Evolutionary conservation across 192 early-diverging fungal species (phyloP).

Genomic region (Entomortierella beljakovae): DNA sequence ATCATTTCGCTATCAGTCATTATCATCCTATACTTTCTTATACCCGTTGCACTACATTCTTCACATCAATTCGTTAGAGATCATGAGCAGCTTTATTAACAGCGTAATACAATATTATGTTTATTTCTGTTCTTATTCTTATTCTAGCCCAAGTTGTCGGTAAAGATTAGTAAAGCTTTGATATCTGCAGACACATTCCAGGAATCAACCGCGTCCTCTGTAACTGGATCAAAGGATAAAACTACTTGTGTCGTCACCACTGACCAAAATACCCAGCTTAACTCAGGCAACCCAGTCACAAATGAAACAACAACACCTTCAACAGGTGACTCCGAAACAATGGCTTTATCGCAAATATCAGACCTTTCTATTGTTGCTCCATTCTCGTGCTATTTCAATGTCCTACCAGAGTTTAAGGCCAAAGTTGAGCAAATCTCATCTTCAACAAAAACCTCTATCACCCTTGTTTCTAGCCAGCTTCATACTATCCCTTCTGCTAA

Average conservation of each 20-base stretch:
- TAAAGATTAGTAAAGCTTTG: conserved; percentile 46
- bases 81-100: background rate
- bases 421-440: conserved; percentile 38
- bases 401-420: conserved; percentile 40
- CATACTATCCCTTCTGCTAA: conserved; percentile 43
- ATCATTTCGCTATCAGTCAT: too few relatives aligned
- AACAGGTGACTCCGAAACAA: background rate
- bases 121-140: background rate
- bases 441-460: conserved; percentile 33
- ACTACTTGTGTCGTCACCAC: background rate
- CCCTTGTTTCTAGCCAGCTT: conserved; percentile 43
- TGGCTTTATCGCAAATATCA: background rate
- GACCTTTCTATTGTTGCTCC: conserved; percentile 5
- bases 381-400: conserved; percentile 24
- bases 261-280: background rate
- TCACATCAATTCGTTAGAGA: too few relatives aligned
- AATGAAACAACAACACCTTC: background rate
- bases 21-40: too few relatives aligned
- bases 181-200: conserved; percentile 29
- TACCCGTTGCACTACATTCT: too few relatives aligned
- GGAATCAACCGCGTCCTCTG: conserved; percentile 4
- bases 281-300: background rate
- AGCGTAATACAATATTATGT: background rate
- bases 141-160: conserved; percentile 31
- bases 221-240: background rate